Base-by-base conservation (phyloP, 2,329 filamentous ascomycete species). In the Fusarium sororula region DNA sequence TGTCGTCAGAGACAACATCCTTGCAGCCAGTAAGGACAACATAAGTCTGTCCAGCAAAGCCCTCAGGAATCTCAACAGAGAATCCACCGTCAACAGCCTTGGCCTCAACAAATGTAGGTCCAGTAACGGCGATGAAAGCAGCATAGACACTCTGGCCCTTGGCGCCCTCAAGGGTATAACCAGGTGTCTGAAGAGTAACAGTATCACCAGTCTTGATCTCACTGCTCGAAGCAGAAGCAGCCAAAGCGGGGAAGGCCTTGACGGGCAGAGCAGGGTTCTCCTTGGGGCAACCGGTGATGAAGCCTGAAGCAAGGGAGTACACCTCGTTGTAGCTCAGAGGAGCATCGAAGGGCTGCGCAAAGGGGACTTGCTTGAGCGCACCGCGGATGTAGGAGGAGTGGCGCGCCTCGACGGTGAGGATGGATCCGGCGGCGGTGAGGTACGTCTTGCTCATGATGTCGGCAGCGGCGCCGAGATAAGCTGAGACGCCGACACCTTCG, bases 381-480 rank as follows among this genome's bases (percentile, higher is more conserved):
- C 83, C 80, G 59, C 91, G 89, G 73, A 92, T 82, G 83, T 90
- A 90, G 4, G 90, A 81, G 6, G 87, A 86, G 84, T 93, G 91
- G 5, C 91, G 87, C 11, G 90, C 85, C 82, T 93, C 91, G 41
- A 92, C 86, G 28, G 81, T 82, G 37, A 93, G 83, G 79, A 93
- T 93, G 62, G 88, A 89, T 22, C 87, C 91, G 5, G 91, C 91
- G 4, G 87, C 88, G 0, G 80, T 79, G 63, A 93, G 84, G 80
- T 91, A 91, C 5, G 83, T 81, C 78, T 90, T 90, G 80, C 85
- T 85, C 75, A 85, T 84, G 78, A 93, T 91, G 62, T 84, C 84
- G 30, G 87, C 86, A 11, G 90, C 90, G 24, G 90, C 90, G 45
- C 91, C 90, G 73, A 92, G 83, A 82, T 90, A 91, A 8, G 91